Percentiles rank a stretch among this genome's conserved stretches.
phyloP scores from a whole-genome alignment of 768 basidiomycete genomes.

The Lactarius indigo region DNA sequence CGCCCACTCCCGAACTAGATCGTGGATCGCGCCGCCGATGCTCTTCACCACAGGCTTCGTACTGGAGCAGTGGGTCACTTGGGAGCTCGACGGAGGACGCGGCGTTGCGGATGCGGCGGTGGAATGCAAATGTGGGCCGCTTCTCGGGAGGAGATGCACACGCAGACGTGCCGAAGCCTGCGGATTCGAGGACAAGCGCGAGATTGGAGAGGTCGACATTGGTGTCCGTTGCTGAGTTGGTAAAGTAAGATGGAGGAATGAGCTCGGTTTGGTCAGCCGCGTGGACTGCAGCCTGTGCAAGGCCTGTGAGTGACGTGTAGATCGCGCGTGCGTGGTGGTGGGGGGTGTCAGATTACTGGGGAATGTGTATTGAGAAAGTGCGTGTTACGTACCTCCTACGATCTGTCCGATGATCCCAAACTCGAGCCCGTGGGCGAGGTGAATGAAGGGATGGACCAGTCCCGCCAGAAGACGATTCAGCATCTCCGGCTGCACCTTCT shows the following conservation, averaged over 20 bases:
- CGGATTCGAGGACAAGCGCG: slow-evolving; percentile 25
- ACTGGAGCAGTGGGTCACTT: neutral
- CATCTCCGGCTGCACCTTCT: slow-evolving; percentile 46
- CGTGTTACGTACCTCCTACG: slow-evolving; percentile 48
- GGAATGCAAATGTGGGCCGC: slow-evolving; percentile 39
- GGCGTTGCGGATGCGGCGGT: slow-evolving; percentile 50
- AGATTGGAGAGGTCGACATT: slow-evolving; percentile 21
- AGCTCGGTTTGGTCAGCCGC: slow-evolving; percentile 35
- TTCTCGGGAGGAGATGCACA: slow-evolving; percentile 37
- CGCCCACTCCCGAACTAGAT: slow-evolving; percentile 27
- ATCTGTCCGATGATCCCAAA: slow-evolving; percentile 55
- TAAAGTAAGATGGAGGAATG: slow-evolving; percentile 32
- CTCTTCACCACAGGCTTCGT: slow-evolving; percentile 21
- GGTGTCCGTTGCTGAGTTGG: neutral
- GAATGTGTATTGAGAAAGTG: neutral
- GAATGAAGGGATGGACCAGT: slow-evolving; percentile 61
- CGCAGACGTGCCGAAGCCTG: neutral
- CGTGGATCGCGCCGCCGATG: slow-evolving; percentile 21
- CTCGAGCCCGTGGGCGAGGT: slow-evolving; percentile 59
- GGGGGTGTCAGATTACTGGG: neutral
- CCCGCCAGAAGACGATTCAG: slow-evolving; percentile 52
- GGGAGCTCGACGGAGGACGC: slow-evolving; percentile 27
- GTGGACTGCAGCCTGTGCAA: slow-evolving; percentile 54
- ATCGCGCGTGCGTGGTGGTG: neutral
- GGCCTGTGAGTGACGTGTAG: slow-evolving; percentile 37